phyloP scores from a whole-genome alignment of 2,329 filamentous ascomycete species.

The Stylonectria norvegica region DNA sequence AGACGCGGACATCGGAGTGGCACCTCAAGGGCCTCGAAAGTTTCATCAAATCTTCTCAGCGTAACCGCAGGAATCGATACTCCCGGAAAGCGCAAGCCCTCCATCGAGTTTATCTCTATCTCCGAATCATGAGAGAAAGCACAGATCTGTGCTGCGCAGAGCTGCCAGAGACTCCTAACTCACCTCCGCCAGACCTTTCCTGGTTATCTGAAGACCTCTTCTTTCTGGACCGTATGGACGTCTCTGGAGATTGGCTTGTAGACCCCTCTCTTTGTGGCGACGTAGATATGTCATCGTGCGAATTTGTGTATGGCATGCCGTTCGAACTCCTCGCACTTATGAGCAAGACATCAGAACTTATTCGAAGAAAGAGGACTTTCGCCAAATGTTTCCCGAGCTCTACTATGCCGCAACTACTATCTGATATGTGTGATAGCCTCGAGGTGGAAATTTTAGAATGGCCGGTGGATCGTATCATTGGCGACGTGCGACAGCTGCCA shows the following conservation, averaged over 20 bases:
- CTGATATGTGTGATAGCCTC: not conserved
- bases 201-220: too few species aligned
- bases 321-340: not conserved
- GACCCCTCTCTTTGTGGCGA: not conserved
- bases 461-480: not conserved
- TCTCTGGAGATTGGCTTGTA: not conserved
- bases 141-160: not conserved
- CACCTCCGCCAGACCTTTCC: too few species aligned
- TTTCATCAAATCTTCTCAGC: not conserved
- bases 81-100: not conserved
- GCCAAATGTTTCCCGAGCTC: not conserved
- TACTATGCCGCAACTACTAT: not conserved
- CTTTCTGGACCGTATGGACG: not conserved
- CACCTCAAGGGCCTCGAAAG: not conserved
- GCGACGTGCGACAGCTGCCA: not conserved
- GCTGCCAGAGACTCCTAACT: too few species aligned
- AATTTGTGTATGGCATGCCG: not conserved
- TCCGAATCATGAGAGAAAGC: not conserved
- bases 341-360: not conserved
- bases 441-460: not conserved
- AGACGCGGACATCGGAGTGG: not conserved
- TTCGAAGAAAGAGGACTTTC: not conserved
- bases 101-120: not conserved
- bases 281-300: not conserved
- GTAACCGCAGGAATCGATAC: not conserved